Evolutionary conservation across 2,329 filamentous ascomycete species (phyloP), one percentile per base, ranked within the genome.

Genomic region (Cladosporium sp.): DNA sequence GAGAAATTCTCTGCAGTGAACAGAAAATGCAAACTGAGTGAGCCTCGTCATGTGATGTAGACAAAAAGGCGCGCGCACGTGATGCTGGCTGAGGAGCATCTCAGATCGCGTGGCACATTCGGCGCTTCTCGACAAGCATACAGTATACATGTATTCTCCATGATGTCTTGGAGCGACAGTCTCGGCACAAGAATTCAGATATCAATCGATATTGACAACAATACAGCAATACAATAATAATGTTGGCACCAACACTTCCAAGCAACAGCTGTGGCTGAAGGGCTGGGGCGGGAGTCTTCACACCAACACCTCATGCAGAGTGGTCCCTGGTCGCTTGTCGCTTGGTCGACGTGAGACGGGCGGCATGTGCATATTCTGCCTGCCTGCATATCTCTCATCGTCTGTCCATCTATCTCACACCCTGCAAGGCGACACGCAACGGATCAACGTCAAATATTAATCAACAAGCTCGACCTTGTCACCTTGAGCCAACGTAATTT

Each of bases 401-500:
- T 33, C 8, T 33, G 1, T 8, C 6, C 4, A 5, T 49, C 14
- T 49, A 46, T 46, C 57, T 23, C 57, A 60, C 57, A 29, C 37
- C 26, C 18, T 21, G 26, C 40, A 44, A 44, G 16, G 10, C 37
- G 18, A 10, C 16, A 3, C 37, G 18, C 37, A n/a, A 16, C 37
- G 21, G 46, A 53, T 31, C 18, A 53, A 31, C 46, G 58, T 29
- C 44, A 33, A 44, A 53, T 53, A 53, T 53, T 18, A 53, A 63
- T 31, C 50, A 46, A 56, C 50, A 23, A 55, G 21, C 49, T 18
- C 49, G 23, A 29, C 60, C 60, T 44, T 63, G 60, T 63, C 33
- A 40, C 37, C 33, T 33, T 46, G 60, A 63, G 55, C 50, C 60
- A 63, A 5, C 7, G 16, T 63, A 63, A 63, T 63, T 63, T 63